A percentile compares a stretch with the other conserved stretches of the same genome.
phyloP scores from a whole-genome alignment of 1,284 basidiomycete species.

The Vanrija pseudolonga region DNA sequence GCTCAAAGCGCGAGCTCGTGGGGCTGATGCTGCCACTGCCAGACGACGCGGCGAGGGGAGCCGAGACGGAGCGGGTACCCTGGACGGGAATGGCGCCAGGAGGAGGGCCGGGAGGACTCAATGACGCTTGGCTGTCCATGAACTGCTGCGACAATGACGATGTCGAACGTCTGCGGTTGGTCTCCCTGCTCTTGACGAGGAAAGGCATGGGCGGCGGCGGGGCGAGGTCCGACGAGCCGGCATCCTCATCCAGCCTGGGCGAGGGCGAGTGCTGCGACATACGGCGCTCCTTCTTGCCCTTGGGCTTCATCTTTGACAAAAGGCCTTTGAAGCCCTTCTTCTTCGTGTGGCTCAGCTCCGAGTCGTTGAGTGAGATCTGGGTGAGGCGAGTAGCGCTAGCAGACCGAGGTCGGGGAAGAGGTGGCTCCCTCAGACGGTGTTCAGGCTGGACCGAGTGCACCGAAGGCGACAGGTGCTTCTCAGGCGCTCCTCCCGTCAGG shows the following conservation, averaged over 20 bases:
- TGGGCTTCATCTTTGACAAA: slow-evolving; percentile 63
- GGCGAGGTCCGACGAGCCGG: slow-evolving; percentile 58
- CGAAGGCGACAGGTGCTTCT: too few species aligned
- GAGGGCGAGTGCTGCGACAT: slow-evolving; percentile 63
- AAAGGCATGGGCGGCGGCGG: slow-evolving; percentile 82
- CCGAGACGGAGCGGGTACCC: slow-evolving; percentile 39
- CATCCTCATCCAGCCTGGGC: slow-evolving; percentile 6
- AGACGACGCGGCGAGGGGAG: slow-evolving; percentile 24
- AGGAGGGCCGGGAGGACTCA: neutral
- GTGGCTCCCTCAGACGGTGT: too few species aligned
- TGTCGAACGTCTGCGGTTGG: slow-evolving; percentile 31
- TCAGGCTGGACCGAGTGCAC: too few species aligned
- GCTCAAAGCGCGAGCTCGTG: slow-evolving; percentile 37
- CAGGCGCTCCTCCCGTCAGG: slow-evolving; percentile 1
- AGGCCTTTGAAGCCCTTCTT: slow-evolving; percentile 76
- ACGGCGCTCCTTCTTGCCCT: slow-evolving; percentile 50
- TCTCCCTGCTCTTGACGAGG: slow-evolving; percentile 57
- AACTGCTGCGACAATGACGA: slow-evolving; percentile 24
- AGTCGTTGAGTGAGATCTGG: slow-evolving; percentile 25
- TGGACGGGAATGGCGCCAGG: neutral
- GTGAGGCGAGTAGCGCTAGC: slow-evolving; percentile 36
- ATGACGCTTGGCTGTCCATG: slow-evolving; percentile 12
- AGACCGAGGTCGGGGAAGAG: slow-evolving; percentile 13
- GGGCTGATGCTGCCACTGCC: slow-evolving; percentile 30
- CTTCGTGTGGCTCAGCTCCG: slow-evolving; percentile 50